A percentile compares a stretch with the other conserved stretches of the same genome.
phyloP scores from a whole-genome alignment of 805 yeast species.

The Yamadazyma laniorum region DNA sequence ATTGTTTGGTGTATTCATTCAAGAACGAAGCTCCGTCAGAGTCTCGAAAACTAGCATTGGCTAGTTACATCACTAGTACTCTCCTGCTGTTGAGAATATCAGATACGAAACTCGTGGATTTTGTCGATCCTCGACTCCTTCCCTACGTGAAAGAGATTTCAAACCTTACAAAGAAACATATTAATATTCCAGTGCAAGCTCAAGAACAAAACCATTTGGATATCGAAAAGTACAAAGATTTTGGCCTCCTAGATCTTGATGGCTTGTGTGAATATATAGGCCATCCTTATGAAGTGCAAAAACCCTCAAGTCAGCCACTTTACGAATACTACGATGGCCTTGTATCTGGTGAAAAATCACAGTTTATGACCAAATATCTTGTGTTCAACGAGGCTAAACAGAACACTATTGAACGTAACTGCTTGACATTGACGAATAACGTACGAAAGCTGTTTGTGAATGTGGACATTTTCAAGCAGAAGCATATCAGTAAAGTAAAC shows the following conservation, averaged over 20 bases:
- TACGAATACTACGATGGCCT: slow-evolving; percentile 20
- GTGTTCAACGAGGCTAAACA: slow-evolving; percentile 25
- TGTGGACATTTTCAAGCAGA: neutral
- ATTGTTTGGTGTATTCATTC: slow-evolving; percentile 9
- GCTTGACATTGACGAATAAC: slow-evolving; percentile 10
- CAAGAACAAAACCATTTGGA: neutral
- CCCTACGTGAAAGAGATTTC: neutral
- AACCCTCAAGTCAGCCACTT: slow-evolving; percentile 17
- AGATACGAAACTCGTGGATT: neutral
- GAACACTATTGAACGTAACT: slow-evolving; percentile 25
- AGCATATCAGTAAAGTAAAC: neutral
- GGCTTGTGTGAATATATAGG: slow-evolving; percentile 24
- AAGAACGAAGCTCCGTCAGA: slow-evolving; percentile 4
- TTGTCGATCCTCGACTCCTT: neutral
- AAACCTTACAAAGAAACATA: neutral
- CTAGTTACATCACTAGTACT: neutral
- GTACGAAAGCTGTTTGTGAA: neutral
- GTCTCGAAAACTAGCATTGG: neutral
- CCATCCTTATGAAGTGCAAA: neutral
- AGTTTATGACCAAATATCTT: slow-evolving; percentile 25
- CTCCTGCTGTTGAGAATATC: neutral
- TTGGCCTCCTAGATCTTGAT: slow-evolving; percentile 21
- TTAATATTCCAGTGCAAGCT: neutral
- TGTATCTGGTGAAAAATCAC: slow-evolving; percentile 10
- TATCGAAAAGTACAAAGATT: slow-evolving; percentile 8